Percentiles rank a stretch among this genome's conserved stretches.
These are phyloP conservation scores for Lizonia empirigonia DNA, from an alignment of 2,329 filamentous ascomycete genomes.

Conservation along the genomic window DNA sequence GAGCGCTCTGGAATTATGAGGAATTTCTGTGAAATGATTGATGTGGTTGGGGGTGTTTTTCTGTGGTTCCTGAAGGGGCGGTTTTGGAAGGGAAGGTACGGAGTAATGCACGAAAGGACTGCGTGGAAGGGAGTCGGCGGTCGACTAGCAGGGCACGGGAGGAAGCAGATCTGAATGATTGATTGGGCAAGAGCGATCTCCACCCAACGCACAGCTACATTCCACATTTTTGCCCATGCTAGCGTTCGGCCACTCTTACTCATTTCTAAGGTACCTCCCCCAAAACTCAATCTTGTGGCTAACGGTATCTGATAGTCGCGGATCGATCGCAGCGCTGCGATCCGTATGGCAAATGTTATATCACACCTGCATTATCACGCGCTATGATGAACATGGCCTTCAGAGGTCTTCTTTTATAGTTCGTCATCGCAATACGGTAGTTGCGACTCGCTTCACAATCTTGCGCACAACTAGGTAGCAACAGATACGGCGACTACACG, in stretches of 20 bases:
- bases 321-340: conserved; percentile 17
- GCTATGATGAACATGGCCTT: conserved; percentile 21
- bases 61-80: too few relatives aligned
- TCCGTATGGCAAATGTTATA: conserved; percentile 25
- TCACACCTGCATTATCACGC: conserved; percentile 4
- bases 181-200: too few relatives aligned
- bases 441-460: neutral
- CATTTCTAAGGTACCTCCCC: conserved; percentile 15
- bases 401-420: conserved; percentile 22
- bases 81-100: too few relatives aligned
- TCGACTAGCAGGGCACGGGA: too few relatives aligned
- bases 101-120: too few relatives aligned
- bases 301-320: conserved; percentile 7
- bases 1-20: too few relatives aligned
- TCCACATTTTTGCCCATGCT: too few relatives aligned
- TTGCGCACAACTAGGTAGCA: neutral
- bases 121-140: too few relatives aligned
- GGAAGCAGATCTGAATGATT: too few relatives aligned
- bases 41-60: neutral
- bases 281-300: conserved; percentile 5
- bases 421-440: conserved; percentile 8
- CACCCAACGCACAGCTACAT: too few relatives aligned
- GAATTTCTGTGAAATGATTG: neutral
- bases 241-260: too few relatives aligned
- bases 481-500: conserved; percentile 9